A percentile compares a stretch with the other conserved stretches of the same genome.
Evolutionary conservation across 1,284 basidiomycete species (phyloP).

Genomic region (Moesziomyces aphidis): DNA sequence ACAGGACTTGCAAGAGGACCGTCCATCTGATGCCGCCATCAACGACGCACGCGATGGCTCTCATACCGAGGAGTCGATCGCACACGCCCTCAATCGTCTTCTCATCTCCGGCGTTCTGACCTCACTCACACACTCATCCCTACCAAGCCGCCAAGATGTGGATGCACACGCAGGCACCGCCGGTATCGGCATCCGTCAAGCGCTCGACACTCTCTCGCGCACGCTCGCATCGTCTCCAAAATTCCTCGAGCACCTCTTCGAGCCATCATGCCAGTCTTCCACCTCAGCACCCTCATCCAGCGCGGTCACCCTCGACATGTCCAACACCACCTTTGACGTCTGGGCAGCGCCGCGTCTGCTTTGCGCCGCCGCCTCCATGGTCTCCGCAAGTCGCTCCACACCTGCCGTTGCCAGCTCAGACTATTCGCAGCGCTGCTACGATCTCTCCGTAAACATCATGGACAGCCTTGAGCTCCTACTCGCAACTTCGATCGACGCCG

Average conservation of each 20-base stretch:
- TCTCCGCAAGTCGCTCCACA: slow-evolving; percentile 11
- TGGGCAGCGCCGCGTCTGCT: slow-evolving; percentile 57
- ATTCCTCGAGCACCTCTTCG: slow-evolving; percentile 46
- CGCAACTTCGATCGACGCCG: slow-evolving; percentile 28
- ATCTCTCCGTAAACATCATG: slow-evolving; percentile 18
- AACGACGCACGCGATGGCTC: slow-evolving; percentile 7
- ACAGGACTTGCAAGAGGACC: slow-evolving; percentile 11
- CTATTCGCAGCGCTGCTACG: slow-evolving; percentile 3
- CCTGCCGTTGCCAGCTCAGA: slow-evolving; percentile 1
- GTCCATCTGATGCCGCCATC: neutral
- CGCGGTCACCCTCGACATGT: slow-evolving; percentile 28
- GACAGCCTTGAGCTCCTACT: slow-evolving; percentile 23
- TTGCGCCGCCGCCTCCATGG: slow-evolving; percentile 31
- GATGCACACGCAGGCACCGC: slow-evolving; percentile 4
- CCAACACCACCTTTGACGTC: slow-evolving; percentile 54
- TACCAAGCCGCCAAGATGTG: slow-evolving; percentile 3
- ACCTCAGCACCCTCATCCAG: slow-evolving; percentile 17
- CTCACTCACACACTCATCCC: slow-evolving; percentile 20
- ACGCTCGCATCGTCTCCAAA: slow-evolving; percentile 38
- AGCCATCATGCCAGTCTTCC: slow-evolving; percentile 4
- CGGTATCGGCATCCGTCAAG: slow-evolving; percentile 24
- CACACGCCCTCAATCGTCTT: slow-evolving; percentile 42
- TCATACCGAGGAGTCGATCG: slow-evolving; percentile 33
- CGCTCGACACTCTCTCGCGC: slow-evolving; percentile 30
- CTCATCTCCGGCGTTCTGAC: slow-evolving; percentile 30